Evolutionary conservation across 495 filamentous ascomycete species (phyloP).

Genomic region (Xylaria nigripes): DNA sequence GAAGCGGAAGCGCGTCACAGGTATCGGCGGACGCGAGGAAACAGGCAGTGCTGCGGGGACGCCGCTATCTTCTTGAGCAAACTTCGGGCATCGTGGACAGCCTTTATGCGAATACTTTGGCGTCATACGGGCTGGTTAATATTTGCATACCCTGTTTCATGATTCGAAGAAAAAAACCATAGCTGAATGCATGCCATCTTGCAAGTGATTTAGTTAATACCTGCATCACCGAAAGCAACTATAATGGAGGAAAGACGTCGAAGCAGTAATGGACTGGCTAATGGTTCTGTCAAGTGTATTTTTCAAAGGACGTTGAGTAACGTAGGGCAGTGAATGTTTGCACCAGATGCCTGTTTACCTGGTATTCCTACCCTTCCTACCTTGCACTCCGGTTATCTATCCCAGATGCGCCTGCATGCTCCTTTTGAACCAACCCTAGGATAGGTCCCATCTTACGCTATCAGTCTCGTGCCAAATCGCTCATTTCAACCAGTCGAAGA

Average conservation of each 20-base stretch:
- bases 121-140: background rate
- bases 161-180: background rate
- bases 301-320: background rate
- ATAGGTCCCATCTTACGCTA: too few species aligned
- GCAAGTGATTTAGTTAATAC: too few species aligned
- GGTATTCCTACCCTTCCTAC: too few species aligned
- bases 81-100: background rate
- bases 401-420: background rate
- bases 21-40: slow-evolving; percentile 24
- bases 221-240: too few species aligned
- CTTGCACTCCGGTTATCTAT: background rate
- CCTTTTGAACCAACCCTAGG: background rate
- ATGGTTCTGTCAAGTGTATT: background rate
- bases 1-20: slow-evolving; percentile 41
- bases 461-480: slow-evolving; percentile 7
- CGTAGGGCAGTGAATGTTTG: background rate
- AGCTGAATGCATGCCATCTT: background rate
- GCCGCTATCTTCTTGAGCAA: slow-evolving; percentile 17
- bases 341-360: background rate
- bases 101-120: background rate
- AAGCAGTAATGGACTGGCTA: too few species aligned
- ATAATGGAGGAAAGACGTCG: too few species aligned
- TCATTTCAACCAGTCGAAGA: background rate
- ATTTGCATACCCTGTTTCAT: background rate
- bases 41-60: slow-evolving; percentile 37